Base-by-base conservation (phyloP, 148 eudicot genomes). In the Nepenthes gracilis region DNA sequence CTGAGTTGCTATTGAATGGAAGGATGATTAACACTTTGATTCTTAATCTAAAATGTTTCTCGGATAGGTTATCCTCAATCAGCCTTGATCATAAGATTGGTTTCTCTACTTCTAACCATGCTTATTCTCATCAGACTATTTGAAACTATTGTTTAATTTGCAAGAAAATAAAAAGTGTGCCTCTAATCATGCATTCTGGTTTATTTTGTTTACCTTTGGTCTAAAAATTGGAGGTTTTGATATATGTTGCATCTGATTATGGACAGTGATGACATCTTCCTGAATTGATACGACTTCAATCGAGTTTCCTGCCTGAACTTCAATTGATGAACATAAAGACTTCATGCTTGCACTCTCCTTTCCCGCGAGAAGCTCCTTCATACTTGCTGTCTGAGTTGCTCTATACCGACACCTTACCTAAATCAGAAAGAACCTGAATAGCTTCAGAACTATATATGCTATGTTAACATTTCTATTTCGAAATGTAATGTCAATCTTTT, bases 261-360 rank as follows among this genome's bases (percentile, higher is more conserved):
- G 68, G 37, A 63, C 56, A 12, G 72, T 57, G 33, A 48, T 38
- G 32, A 64, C 74, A 67, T 75, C 83, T 55, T 76, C 85, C 58
- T 55, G 65, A 51, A 74, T 61, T 14, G 87, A 82, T 61, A 70
- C 62, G 15, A 70, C 75, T 6, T 71, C 74, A 5, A 43, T 57
- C 36, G 93, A 89, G 67, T 85, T 79, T 43, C 82, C 93, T 4
- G 81, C 77, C 67, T 83, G 90, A 67, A 85, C 96, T 75, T 85
- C 92, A 55, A 85, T 47, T 11, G 96, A 85, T 72, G 96, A 83
- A 23, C 83, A 90, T 50, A 78, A 15, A 43, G 96, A 88, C 48
- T 68, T 80, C 59, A 66, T 50, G 36, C 76, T 73, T 12, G 75
- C 83, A 65, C 83, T 84, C 47, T 62, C 70, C 49, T 43, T 72